Conservation (phyloP, 2,329 filamentous ascomycete species). For the Monilinia polystroma region DNA sequence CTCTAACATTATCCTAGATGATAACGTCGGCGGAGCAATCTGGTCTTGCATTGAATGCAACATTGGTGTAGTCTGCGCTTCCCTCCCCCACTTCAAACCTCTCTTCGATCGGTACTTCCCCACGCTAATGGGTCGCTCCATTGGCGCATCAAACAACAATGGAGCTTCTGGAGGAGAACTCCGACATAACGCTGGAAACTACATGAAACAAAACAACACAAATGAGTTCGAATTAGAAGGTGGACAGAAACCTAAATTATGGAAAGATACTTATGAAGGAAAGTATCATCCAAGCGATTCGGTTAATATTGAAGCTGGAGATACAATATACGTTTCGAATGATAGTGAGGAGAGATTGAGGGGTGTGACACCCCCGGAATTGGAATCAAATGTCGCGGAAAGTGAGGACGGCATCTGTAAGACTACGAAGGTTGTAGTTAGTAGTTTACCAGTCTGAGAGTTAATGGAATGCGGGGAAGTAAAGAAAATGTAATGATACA, state of each 20-base stretch:
- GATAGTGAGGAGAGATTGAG: slow-evolving; percentile 17
- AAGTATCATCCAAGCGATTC: slow-evolving; percentile 5
- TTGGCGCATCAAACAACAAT: not conserved
- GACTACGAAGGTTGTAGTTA: slow-evolving; percentile 11
- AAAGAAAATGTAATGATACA: not conserved
- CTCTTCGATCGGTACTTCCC: slow-evolving; percentile 19
- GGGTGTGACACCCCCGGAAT: not conserved
- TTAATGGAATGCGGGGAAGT: not conserved
- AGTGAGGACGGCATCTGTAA: not conserved
- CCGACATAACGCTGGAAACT: not conserved
- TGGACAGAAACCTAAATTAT: not conserved
- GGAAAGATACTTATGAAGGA: slow-evolving; percentile 13
- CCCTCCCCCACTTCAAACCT: slow-evolving; percentile 20
- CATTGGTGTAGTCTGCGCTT: slow-evolving; percentile 18
- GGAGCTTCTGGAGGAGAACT: not conserved
- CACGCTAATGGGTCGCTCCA: slow-evolving; percentile 5
- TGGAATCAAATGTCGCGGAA: not conserved
- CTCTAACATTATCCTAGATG: slow-evolving; percentile 6
- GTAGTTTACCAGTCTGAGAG: not conserved
- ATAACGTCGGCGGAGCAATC: slow-evolving; percentile 13
- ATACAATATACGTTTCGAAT: not conserved
- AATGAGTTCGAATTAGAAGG: slow-evolving; percentile 14
- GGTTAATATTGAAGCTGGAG: slow-evolving; percentile 9
- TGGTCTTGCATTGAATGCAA: slow-evolving; percentile 22
- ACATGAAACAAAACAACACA: slow-evolving; percentile 7